phyloP scores from a whole-genome alignment of 75 land plant species.

The Larix kaempferi region DNA sequence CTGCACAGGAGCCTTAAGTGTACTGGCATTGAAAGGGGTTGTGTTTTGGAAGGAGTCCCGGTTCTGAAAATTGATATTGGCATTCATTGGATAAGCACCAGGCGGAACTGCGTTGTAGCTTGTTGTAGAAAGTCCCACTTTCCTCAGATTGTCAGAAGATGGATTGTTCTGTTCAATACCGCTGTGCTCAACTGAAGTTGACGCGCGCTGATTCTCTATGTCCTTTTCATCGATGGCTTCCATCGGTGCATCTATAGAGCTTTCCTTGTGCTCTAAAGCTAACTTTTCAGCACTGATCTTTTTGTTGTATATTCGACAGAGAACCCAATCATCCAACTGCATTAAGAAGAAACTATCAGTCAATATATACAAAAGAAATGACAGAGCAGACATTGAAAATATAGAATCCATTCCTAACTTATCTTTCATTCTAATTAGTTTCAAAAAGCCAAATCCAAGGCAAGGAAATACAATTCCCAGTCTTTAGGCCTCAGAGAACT shows the following conservation, averaged over 20 bases:
- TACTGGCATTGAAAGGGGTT: not conserved
- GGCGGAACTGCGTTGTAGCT: not conserved
- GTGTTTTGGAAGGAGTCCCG: not conserved
- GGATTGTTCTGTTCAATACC: not conserved
- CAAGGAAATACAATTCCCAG: too few species aligned
- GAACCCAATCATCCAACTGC: constrained; percentile 16
- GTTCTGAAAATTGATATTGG: not conserved
- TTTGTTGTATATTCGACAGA: constrained; percentile 11
- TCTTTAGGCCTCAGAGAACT: too few species aligned
- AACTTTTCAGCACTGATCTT: constrained; percentile 5
- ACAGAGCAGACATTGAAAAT: too few species aligned
- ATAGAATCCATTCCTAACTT: too few species aligned
- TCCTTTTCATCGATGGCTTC: too few species aligned
- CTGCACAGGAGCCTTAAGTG: not conserved
- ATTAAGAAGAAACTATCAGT: not conserved
- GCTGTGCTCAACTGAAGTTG: not conserved
- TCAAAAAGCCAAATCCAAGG: too few species aligned
- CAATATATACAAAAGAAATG: too few species aligned
- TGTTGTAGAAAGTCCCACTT: not conserved
- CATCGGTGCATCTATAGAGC: too few species aligned
- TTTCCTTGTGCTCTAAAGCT: not conserved
- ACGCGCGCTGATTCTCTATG: too few species aligned
- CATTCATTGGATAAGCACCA: not conserved
- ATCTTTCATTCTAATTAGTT: too few species aligned
- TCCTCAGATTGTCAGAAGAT: not conserved